phyloP scores from a whole-genome alignment of 2,329 filamentous ascomycete species.

The Aureobasidium leucospermi region DNA sequence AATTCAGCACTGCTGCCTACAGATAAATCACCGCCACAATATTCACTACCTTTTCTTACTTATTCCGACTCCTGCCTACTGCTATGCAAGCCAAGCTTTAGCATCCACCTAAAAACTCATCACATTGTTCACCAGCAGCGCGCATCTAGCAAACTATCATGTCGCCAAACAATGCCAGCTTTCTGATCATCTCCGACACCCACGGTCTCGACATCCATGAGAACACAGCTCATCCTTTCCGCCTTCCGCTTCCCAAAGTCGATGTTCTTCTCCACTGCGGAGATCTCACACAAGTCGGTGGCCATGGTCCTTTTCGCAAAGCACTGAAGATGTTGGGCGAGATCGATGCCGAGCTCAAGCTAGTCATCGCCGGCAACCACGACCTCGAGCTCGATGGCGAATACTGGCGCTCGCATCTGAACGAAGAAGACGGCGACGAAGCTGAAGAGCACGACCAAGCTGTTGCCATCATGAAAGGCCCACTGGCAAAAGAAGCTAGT shows the following conservation, averaged over 20 bases:
- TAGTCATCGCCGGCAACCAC: conserved; percentile 34
- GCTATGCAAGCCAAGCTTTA: too few species aligned
- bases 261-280: conserved; percentile 36
- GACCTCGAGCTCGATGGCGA: conserved; percentile 25
- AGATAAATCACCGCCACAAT: too few species aligned
- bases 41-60: too few species aligned
- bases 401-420: background rate
- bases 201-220: conserved; percentile 23
- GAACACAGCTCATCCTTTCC: conserved; percentile 18
- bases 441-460: background rate
- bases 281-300: conserved; percentile 30
- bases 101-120: too few species aligned
- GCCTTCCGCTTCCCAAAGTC: conserved; percentile 12
- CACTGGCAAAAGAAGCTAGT: background rate
- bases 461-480: conserved; percentile 16
- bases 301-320: conserved; percentile 24
- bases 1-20: too few species aligned
- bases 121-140: too few species aligned
- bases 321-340: conserved; percentile 23
- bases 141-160: background rate
- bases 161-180: conserved; percentile 16
- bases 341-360: conserved; percentile 28
- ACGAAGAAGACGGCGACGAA: background rate
- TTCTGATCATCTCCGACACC: conserved; percentile 40
- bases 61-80: too few species aligned